Evolutionary conservation across 805 yeast species (phyloP), one percentile per base, ranked within the genome.

Genomic region (Candida maltosa): DNA sequence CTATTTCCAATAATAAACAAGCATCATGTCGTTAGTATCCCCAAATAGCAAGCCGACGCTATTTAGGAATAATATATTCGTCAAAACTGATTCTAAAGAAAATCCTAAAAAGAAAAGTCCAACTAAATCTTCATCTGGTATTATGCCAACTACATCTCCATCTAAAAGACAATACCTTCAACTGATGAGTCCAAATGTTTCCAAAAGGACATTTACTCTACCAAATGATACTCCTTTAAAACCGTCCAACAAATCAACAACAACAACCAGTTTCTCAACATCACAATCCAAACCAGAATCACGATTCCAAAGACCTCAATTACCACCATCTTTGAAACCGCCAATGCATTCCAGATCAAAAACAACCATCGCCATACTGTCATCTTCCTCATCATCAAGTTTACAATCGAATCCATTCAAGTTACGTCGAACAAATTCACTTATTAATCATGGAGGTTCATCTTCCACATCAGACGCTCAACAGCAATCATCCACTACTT

Each of bases 161-260:
- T 41, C 44, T 17, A 60, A 55, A 40, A 40, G 67, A 34, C 42
- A 48, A 16, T 51, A 51, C 34, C 46, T 62, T 29, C 63, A 56
- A 34, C 54, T 45, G 36, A 57, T 62, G 63, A 59, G 65, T 43
- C 67, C 69, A 25, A 62, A 62, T 38, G 64, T 61, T 9, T 27
- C 55, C 10, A 46, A 52, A 16, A 51, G 47, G 36, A 51, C 59
- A 8, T 46, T 59, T 18, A 48, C 54, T 39, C 40, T 55, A 34
- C 38, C 43, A 17, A 37, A 45, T 6, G 35, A 33, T 10, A 34
- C 39, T 17, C 28, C 14, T 26, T 16, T 16, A n/a, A 7, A 21
- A 14, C n/a, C 29, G 24, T 12, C 32, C 30, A n/a, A 30, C 27
- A 28, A 10, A 4, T n/a, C 27, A 16, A 34, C 35, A 14, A 22